Conservation (phyloP, 352 stramenopile genomes). For the Phytophthora chlamydospora region DNA sequence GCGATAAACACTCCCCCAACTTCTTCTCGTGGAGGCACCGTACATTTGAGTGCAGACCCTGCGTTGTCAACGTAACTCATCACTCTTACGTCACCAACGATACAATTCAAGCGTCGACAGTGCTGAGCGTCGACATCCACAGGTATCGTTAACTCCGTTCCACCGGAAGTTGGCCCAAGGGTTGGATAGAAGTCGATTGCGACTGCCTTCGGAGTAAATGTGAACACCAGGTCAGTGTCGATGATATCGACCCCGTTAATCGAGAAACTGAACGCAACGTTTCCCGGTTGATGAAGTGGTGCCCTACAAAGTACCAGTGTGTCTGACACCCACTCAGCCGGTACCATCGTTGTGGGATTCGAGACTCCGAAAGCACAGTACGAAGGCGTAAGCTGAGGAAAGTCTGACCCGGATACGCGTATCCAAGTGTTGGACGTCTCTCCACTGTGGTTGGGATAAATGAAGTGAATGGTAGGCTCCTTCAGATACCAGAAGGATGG, state of each 20-base stretch:
- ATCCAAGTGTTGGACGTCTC: constrained; percentile 27
- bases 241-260: constrained; percentile 61
- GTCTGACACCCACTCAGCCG: constrained; percentile 37
- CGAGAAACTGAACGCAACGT: constrained; percentile 47
- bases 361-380: constrained; percentile 51
- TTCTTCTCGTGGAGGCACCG: constrained; percentile 21
- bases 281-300: constrained; percentile 30
- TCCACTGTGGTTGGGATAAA: constrained; percentile 29
- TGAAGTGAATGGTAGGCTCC: constrained; percentile 29
- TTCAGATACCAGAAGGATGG: constrained; percentile 49
- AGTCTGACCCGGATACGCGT: constrained; percentile 24
- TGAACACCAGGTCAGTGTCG: constrained; percentile 33
- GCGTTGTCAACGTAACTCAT: constrained; percentile 10
- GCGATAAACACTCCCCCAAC: constrained; percentile 23
- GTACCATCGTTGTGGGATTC: not conserved
- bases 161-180: constrained; percentile 37
- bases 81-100: constrained; percentile 29
- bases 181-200: constrained; percentile 23
- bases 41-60: constrained; percentile 27
- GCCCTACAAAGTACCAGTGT: constrained; percentile 33
- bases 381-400: constrained; percentile 46
- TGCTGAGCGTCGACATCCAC: constrained; percentile 6
- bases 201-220: constrained; percentile 25
- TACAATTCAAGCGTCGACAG: constrained; percentile 37
- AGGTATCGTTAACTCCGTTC: constrained; percentile 37